phyloP scores from a whole-genome alignment of 805 yeast genomes.

The Candida ponderosae region DNA sequence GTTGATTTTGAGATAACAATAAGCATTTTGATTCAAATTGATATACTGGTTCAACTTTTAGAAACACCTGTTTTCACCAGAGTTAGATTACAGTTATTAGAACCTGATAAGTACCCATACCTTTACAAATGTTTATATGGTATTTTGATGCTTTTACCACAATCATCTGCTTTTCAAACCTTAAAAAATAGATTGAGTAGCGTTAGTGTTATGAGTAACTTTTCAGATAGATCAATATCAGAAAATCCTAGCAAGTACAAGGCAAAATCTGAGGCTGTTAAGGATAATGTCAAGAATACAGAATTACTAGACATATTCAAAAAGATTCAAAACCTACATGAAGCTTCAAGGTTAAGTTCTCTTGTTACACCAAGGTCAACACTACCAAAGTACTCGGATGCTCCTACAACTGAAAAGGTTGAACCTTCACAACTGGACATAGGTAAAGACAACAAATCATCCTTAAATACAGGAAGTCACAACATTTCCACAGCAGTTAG shows the following conservation, averaged over 20 bases:
- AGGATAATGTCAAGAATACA: conserved; percentile 26
- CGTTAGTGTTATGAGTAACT: conserved; percentile 29
- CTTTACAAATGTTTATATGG: conserved; percentile 87
- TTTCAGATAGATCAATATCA: conserved; percentile 8
- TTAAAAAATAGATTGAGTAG: conserved; percentile 64
- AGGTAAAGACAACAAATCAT: conserved; percentile 3
- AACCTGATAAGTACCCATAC: conserved; percentile 75
- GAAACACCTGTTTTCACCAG: conserved; percentile 92
- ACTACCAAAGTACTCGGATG: conserved; percentile 14
- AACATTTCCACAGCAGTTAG: conserved; percentile 15
- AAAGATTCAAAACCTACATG: conserved; percentile 37
- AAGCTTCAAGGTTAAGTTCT: conserved; percentile 8
- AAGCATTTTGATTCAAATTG: conserved; percentile 76
- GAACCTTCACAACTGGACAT: conserved; percentile 5
- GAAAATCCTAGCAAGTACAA: conserved; percentile 18
- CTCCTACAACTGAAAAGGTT: conserved; percentile 11
- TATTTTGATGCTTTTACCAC: conserved; percentile 87
- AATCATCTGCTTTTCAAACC: conserved; percentile 81
- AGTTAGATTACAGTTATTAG: conserved; percentile 78
- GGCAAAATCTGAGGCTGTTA: conserved; percentile 8
- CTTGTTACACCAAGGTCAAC: conserved; percentile 5
- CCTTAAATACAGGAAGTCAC: conserved; percentile 5
- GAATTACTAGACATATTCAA: conserved; percentile 42
- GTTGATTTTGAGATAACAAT: conserved; percentile 79
- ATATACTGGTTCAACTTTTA: conserved; percentile 78